Evolutionary conservation across 768 basidiomycete species (phyloP).

Genomic region (Tricholoma matsutake): DNA sequence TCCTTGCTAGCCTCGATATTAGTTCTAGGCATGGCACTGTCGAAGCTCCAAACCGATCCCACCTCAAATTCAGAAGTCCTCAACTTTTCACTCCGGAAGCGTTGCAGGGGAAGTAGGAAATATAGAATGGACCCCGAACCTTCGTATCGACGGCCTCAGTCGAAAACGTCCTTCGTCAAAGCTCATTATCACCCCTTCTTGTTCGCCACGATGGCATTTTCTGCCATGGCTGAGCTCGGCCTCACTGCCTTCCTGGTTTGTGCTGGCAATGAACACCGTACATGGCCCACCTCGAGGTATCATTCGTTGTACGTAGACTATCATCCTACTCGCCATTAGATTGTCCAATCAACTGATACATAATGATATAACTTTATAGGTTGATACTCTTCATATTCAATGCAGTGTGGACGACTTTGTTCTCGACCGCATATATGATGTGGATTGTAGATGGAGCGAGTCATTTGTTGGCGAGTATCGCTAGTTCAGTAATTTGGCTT

Average conservation of each 20-base stretch:
- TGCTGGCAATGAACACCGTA: constrained; percentile 57
- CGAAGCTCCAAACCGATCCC: neutral
- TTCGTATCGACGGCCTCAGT: constrained; percentile 3
- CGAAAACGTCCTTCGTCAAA: constrained; percentile 40
- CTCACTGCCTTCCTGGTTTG: constrained; percentile 73
- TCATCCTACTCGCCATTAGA: neutral
- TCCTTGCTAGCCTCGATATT: neutral
- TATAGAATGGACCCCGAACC: constrained; percentile 9
- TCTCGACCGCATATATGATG: constrained; percentile 64
- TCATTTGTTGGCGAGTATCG: constrained; percentile 70
- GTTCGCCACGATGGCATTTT: constrained; percentile 62
- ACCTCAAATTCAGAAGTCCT: neutral
- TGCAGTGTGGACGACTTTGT: constrained; percentile 72
- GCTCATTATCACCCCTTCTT: constrained; percentile 60
- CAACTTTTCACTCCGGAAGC: constrained; percentile 2
- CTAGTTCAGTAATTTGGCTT: constrained; percentile 76
- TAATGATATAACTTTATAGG: constrained; percentile 24
- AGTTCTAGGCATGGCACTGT: constrained; percentile 6
- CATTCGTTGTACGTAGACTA: constrained; percentile 53
- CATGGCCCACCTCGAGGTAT: constrained; percentile 61
- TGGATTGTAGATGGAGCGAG: constrained; percentile 67
- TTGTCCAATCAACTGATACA: neutral
- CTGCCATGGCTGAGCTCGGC: constrained; percentile 69
- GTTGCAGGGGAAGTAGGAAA: neutral
- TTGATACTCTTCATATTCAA: constrained; percentile 61